A percentile compares a stretch with the other conserved stretches of the same genome.
These are phyloP conservation scores for Scleromitrula shiraiana DNA, from an alignment of 2,329 filamentous ascomycete species.

Conservation along the genomic window DNA sequence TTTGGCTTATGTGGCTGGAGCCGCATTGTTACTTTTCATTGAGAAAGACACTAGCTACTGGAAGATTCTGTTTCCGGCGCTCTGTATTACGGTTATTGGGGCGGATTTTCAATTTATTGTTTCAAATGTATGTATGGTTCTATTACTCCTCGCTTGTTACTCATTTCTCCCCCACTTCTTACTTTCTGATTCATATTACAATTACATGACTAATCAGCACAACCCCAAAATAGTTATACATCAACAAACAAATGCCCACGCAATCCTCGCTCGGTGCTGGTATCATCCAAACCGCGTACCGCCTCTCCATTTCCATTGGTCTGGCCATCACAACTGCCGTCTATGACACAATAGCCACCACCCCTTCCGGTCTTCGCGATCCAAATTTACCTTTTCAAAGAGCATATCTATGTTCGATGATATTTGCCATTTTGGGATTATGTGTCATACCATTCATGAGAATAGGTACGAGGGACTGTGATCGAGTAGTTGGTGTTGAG, in stretches of 20 bases:
- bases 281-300: slow-evolving; percentile 58
- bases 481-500: not conserved
- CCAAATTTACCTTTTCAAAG: slow-evolving; percentile 42
- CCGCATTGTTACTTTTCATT: slow-evolving; percentile 50
- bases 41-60: slow-evolving; percentile 50
- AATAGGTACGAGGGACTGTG: slow-evolving; percentile 38
- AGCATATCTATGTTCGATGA: slow-evolving; percentile 43
- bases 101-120: slow-evolving; percentile 66
- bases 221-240: slow-evolving; percentile 48
- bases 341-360: slow-evolving; percentile 28
- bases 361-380: slow-evolving; percentile 30
- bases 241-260: slow-evolving; percentile 54
- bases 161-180: not conserved
- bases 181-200: not conserved
- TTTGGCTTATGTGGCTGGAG: slow-evolving; percentile 33
- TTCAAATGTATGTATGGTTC: slow-evolving; percentile 44
- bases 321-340: slow-evolving; percentile 56
- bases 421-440: slow-evolving; percentile 36
- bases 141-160: not conserved
- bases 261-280: slow-evolving; percentile 58
- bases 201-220: not conserved
- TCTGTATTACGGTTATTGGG: slow-evolving; percentile 54
- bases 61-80: slow-evolving; percentile 54
- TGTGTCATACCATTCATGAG: slow-evolving; percentile 44
- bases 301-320: slow-evolving; percentile 40